Conservation (phyloP, 495 filamentous ascomycete species). For the Halenospora varia region DNA sequence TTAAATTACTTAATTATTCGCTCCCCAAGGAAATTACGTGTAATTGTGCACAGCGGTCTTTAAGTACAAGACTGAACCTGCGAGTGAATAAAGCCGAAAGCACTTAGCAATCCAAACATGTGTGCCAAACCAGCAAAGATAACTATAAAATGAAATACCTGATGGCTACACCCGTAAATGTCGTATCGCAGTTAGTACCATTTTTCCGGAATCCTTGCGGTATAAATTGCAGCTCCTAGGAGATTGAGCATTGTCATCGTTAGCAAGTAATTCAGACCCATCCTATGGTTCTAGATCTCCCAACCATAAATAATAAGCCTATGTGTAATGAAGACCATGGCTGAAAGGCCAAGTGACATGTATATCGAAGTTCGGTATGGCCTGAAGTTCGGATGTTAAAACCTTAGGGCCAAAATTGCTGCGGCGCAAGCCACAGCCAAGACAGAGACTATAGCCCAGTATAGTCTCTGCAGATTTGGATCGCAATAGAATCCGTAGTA, state of each 20-base stretch:
- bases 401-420: constrained; percentile 68
- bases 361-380: constrained; percentile 87
- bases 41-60: background rate
- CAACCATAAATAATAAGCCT: constrained; percentile 54
- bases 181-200: constrained; percentile 58
- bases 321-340: constrained; percentile 57
- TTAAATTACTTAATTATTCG: background rate
- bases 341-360: constrained; percentile 76
- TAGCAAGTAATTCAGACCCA: constrained; percentile 79
- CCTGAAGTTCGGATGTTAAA: constrained; percentile 74
- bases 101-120: constrained; percentile 16
- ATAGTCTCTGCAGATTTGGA: constrained; percentile 27
- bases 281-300: constrained; percentile 59
- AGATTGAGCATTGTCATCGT: constrained; percentile 67
- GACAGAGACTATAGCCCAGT: constrained; percentile 32
- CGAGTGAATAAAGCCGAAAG: constrained; percentile 13
- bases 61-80: background rate
- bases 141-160: constrained; percentile 72
- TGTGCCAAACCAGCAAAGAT: constrained; percentile 41
- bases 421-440: constrained; percentile 60
- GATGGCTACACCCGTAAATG: constrained; percentile 69
- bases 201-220: constrained; percentile 53
- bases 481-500: constrained; percentile 48
- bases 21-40: background rate
- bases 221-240: constrained; percentile 74